Percentiles rank a stretch among this genome's conserved stretches.
Evolutionary conservation across 768 basidiomycete genomes (phyloP).

Genomic region (Panaeolus papilionaceus): DNA sequence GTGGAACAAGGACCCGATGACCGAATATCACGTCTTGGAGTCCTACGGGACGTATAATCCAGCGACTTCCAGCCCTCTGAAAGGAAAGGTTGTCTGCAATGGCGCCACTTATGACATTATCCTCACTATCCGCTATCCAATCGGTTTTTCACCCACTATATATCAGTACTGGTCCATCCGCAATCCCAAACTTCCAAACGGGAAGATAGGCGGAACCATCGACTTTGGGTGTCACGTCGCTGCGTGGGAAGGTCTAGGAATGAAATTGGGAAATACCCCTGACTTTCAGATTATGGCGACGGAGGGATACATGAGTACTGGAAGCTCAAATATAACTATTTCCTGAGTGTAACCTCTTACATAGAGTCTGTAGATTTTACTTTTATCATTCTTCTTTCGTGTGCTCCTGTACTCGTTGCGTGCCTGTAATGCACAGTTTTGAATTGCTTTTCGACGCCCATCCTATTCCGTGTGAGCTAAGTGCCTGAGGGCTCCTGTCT

Average conservation of each 20-base stretch:
- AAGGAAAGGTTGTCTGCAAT: not conserved
- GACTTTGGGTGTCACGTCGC: not conserved
- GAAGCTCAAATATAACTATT: not conserved
- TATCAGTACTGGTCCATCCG: not conserved
- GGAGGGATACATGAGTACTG: not conserved
- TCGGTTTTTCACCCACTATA: not conserved
- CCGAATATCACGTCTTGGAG: not conserved
- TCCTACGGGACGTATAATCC: not conserved
- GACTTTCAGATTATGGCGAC: constrained; percentile 1
- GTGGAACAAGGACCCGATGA: not conserved
- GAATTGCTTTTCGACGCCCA: no score
- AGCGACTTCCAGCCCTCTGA: not conserved
- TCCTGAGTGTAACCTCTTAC: not conserved
- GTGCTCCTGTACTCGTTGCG: no score
- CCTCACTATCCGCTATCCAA: not conserved
- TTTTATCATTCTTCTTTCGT: no score
- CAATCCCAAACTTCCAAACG: not conserved
- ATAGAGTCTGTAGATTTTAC: no score
- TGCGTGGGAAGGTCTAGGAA: not conserved
- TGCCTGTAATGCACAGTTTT: no score
- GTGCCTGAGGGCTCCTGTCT: no score
- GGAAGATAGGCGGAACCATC: not conserved
- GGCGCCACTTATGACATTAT: not conserved
- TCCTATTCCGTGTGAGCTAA: no score
- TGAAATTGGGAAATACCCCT: not conserved